phyloP scores from a whole-genome alignment of 768 basidiomycete species.

The Amanita inopinata region DNA sequence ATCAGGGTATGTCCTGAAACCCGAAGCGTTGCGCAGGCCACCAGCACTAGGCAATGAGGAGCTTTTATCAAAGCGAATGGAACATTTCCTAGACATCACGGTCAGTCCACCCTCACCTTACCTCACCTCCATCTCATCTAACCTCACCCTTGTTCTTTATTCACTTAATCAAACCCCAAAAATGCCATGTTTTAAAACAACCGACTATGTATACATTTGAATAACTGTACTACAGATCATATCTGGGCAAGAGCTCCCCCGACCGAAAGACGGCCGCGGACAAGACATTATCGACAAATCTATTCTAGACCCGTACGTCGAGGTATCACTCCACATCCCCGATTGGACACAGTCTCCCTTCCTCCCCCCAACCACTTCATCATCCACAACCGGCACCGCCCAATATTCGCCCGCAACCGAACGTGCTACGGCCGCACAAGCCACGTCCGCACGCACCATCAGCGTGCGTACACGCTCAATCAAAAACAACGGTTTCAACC shows the following conservation, averaged over 20 bases:
- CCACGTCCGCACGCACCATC: constrained; percentile 33
- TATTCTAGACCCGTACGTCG: constrained; percentile 65
- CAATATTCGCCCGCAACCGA: constrained; percentile 16
- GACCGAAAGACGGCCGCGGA: constrained; percentile 51
- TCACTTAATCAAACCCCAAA: too few species aligned
- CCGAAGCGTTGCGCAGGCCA: constrained; percentile 53
- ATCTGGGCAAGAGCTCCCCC: constrained; percentile 86
- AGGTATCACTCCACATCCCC: constrained; percentile 69
- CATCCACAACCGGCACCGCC: constrained; percentile 10
- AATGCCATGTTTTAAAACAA: too few species aligned
- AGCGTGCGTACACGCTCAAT: constrained; percentile 51
- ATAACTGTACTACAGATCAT: constrained; percentile 31
- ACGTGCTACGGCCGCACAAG: constrained; percentile 15
- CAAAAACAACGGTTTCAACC: constrained; percentile 90
- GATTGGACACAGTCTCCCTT: constrained; percentile 45
- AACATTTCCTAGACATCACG: constrained; percentile 56
- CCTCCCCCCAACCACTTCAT: constrained; percentile 12
- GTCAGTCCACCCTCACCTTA: constrained; percentile 13
- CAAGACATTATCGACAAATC: constrained; percentile 50
- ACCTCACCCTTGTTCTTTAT: too few species aligned
- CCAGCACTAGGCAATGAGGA: constrained; percentile 55
- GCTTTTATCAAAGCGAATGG: constrained; percentile 43
- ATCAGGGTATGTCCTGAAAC: constrained; percentile 90
- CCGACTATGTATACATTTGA: too few species aligned
- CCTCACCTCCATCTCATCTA: too few species aligned